Base-by-base conservation (phyloP, 2,329 filamentous ascomycete genomes). In the Colletotrichum chlorophyti region DNA sequence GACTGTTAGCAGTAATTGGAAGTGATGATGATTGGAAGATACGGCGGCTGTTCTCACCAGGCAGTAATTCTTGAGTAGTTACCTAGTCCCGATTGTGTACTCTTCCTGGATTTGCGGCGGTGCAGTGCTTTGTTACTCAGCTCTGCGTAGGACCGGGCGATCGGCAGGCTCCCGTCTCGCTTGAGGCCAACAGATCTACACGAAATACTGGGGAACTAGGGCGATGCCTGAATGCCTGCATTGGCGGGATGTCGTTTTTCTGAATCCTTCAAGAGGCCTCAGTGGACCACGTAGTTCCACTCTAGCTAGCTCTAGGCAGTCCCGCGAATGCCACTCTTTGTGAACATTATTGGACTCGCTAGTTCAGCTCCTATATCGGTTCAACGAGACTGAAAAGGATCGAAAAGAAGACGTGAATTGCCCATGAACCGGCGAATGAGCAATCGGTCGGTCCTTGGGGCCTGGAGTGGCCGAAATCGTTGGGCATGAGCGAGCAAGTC, bases 1-100 rank as follows among this genome's bases (percentile, higher is more conserved):
- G 0, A 60, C 58, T 15, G 66, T 69, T 3, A 61, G 57, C 31
- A 59, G 61, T 11, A 68, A 58, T 14, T 73, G 70, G 71, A 63
- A 65, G 26, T 71, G 51, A 63, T 17, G 46, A 52, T 35, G 40
- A 24, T 26, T 19, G 26, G 27, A 53, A 46, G 29, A 17, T 14
- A 8, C 2, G 31, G 32, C 47, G n/a, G n/a, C n/a, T n/a, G n/a
- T n/a, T n/a, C n/a, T n/a, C n/a, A n/a, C n/a, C n/a, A n/a, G n/a
- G n/a, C n/a, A n/a, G n/a, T n/a, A n/a, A n/a, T n/a, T n/a, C n/a
- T n/a, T n/a, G n/a, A n/a, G n/a, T n/a, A n/a, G n/a, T n/a, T n/a
- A n/a, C 27, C 12, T 48, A 9, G 17, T 21, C 32, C n/a, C n/a
- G n/a, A n/a, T n/a, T n/a, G n/a, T 34, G 5, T 11, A n/a, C 21